phyloP scores from a whole-genome alignment of 108 stramenopile species.

The Pseudonitzschia multiseries region DNA sequence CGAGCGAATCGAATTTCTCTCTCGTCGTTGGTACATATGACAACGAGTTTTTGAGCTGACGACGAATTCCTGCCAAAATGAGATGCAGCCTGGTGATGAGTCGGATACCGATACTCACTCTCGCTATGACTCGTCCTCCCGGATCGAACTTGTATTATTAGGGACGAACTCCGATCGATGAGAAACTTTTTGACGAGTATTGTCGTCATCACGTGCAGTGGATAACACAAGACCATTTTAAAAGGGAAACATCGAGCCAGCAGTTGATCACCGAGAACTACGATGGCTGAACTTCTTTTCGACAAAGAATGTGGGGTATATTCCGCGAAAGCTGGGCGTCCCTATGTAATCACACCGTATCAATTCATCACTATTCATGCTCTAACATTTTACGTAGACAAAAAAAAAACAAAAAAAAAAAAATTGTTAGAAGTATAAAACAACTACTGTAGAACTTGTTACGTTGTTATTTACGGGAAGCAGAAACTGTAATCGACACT shows the following conservation, averaged over 20 bases:
- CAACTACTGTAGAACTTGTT: too few relatives aligned
- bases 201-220: slow-evolving; percentile 49
- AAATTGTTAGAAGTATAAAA: too few relatives aligned
- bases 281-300: slow-evolving; percentile 9
- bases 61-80: not conserved
- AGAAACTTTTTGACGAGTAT: slow-evolving; percentile 40
- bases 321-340: not conserved
- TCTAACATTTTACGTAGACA: too few relatives aligned
- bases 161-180: slow-evolving; percentile 18
- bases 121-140: slow-evolving; percentile 52
- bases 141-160: slow-evolving; percentile 38
- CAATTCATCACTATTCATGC: not conserved
- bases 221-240: slow-evolving; percentile 35
- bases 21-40: slow-evolving; percentile 66
- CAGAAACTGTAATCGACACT: not conserved
- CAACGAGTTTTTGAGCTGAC: slow-evolving; percentile 41
- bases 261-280: not conserved
- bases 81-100: not conserved
- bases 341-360: not conserved
- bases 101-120: slow-evolving; percentile 45
- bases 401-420: not conserved
- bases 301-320: not conserved
- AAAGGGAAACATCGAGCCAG: not conserved
- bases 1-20: slow-evolving; percentile 58
- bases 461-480: too few relatives aligned